A percentile compares a stretch with the other conserved stretches of the same genome.
Evolutionary conservation across 345 rosid genomes (phyloP).

Genomic region (Eucalyptus cloeziana): DNA sequence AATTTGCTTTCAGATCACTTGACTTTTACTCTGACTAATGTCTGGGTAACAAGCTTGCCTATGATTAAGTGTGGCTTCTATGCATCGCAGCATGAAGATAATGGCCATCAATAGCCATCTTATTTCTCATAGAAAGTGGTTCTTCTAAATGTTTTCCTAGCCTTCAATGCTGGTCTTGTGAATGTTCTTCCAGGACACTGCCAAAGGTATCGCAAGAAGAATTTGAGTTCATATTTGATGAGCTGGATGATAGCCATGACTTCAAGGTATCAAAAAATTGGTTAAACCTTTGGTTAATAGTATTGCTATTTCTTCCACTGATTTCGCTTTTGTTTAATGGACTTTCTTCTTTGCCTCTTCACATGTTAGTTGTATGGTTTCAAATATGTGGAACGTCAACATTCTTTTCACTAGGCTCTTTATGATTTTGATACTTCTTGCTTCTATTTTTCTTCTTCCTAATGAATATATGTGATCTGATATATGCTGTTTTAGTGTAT

Average conservation of each 20-base stretch:
- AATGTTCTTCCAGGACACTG: constrained; percentile 40
- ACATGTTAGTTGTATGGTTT: not conserved
- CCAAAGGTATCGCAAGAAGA: constrained; percentile 84
- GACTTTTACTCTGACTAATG: not conserved
- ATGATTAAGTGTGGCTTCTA: not conserved
- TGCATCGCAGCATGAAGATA: not conserved
- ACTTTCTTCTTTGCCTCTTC: not conserved
- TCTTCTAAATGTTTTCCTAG: not conserved
- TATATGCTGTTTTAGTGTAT: not conserved
- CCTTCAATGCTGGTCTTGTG: not conserved
- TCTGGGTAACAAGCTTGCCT: not conserved
- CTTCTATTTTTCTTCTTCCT: not conserved
- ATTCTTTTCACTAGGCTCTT: not conserved
- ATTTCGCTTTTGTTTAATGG: not conserved
- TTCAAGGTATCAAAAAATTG: constrained; percentile 52
- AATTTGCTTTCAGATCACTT: not conserved
- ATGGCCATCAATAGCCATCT: not conserved
- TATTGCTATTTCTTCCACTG: not conserved
- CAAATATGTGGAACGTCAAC: not conserved
- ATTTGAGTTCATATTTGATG: constrained; percentile 78
- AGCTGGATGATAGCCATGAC: constrained; percentile 85
- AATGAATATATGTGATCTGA: not conserved
- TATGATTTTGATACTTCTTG: not conserved
- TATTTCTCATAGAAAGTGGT: not conserved
- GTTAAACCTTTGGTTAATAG: not conserved